Percentiles rank a stretch among this genome's conserved stretches.
Evolutionary conservation across 148 eudicot species (phyloP).

Genomic region (Diospyros kaki): DNA sequence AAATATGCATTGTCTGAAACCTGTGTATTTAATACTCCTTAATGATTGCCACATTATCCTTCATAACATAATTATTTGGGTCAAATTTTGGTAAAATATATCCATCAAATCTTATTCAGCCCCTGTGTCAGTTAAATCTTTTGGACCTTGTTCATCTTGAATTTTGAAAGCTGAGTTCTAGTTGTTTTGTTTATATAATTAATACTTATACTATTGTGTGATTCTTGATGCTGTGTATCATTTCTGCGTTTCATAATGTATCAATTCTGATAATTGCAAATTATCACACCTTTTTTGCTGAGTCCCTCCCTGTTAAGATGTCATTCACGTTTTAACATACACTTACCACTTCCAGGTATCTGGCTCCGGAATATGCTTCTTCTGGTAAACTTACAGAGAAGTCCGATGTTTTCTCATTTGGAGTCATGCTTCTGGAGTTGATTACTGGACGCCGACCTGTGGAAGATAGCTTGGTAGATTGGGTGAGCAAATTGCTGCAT

Average conservation of each 20-base stretch:
- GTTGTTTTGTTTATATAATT: not conserved
- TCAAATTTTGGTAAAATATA: not conserved
- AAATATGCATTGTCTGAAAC: too few relatives aligned
- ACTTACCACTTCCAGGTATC: slow-evolving; percentile 41
- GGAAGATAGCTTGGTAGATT: slow-evolving; percentile 95
- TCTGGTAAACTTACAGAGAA: slow-evolving; percentile 91
- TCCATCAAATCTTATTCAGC: not conserved
- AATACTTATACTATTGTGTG: not conserved
- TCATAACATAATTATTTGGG: too few relatives aligned
- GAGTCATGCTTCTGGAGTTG: slow-evolving; percentile 85
- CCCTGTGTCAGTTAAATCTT: not conserved
- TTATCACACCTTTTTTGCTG: not conserved
- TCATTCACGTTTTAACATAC: not conserved
- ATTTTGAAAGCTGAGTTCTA: not conserved
- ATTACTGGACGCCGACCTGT: slow-evolving; percentile 91
- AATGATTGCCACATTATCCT: too few relatives aligned
- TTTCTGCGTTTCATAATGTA: not conserved
- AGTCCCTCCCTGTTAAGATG: not conserved
- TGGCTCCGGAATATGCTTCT: slow-evolving; percentile 95
- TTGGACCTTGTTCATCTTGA: not conserved
- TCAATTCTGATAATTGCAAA: not conserved
- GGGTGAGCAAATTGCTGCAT: slow-evolving; percentile 47
- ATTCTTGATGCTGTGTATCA: not conserved
- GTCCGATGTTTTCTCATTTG: slow-evolving; percentile 92
- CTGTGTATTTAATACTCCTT: too few relatives aligned